Evolutionary conservation across 805 yeast genomes (phyloP).

Genomic region (Candida yuanshanica): DNA sequence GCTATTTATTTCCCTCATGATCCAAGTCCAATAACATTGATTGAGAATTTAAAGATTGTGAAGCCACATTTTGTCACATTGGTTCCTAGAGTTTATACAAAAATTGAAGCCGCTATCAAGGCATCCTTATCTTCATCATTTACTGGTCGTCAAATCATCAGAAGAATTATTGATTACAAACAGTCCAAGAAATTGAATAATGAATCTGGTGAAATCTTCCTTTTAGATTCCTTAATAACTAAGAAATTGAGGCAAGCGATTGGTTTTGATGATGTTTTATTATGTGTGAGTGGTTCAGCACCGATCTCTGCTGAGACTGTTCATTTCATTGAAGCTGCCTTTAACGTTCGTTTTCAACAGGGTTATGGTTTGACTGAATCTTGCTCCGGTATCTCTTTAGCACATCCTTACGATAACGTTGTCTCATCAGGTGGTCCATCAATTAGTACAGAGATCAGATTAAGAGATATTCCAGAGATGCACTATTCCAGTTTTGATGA

Average conservation of each 20-base stretch:
- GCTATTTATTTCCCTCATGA: constrained; percentile 40
- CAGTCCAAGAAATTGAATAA: constrained; percentile 1
- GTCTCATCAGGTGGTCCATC: constrained; percentile 35
- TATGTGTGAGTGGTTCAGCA: constrained; percentile 46
- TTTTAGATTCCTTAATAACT: constrained; percentile 31
- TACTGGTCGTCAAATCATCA: constrained; percentile 4
- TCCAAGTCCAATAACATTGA: constrained; percentile 35
- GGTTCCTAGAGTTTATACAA: constrained; percentile 52
- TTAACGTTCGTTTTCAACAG: constrained; percentile 38
- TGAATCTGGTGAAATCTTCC: constrained; percentile 9
- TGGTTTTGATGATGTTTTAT: constrained; percentile 33
- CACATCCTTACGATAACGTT: constrained; percentile 27
- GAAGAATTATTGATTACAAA: constrained; percentile 8
- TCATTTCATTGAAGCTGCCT: constrained; percentile 46
- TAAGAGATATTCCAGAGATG: constrained; percentile 44
- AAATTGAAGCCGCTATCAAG: constrained; percentile 44
- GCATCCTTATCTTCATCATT: constrained; percentile 27
- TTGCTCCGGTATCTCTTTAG: constrained; percentile 38
- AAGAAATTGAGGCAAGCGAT: constrained; percentile 21
- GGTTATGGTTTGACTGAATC: constrained; percentile 56
- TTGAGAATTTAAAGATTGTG: constrained; percentile 42
- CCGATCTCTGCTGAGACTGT: constrained; percentile 53
- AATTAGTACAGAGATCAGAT: constrained; percentile 40
- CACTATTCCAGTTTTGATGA: constrained; percentile 25
- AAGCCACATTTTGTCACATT: constrained; percentile 41